Evolutionary conservation across 441 rosid genomes (phyloP), one percentile per base, ranked within the genome.

Genomic region (Erodium texanum): DNA sequence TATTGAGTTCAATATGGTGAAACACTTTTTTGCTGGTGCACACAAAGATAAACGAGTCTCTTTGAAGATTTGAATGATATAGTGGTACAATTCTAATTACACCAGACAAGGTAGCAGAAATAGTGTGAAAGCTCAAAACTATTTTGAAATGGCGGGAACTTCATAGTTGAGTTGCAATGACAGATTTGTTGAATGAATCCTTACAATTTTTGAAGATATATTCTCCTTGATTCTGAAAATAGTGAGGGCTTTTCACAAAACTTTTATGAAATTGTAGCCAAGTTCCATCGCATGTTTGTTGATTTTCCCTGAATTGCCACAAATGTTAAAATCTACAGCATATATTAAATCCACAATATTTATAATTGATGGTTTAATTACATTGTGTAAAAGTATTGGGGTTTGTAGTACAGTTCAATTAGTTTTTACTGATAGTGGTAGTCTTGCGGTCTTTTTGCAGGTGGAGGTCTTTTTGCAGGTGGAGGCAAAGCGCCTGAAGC

Each of bases 401-500:
- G n/a, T n/a, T n/a, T n/a, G n/a, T n/a, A n/a, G n/a, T n/a, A n/a
- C n/a, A n/a, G n/a, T n/a, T n/a, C n/a, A n/a, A n/a, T n/a, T n/a
- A n/a, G 29, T 27, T 27, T 27, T 1, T 27, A 27, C 29, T 27
- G 45, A 7, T 6, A 38, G 1, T 1, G 11, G 45, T 38, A 7
- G 45, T 38, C 29, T 59, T 20, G 14, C n/a, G 8, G 54, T 63
- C 56, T 27, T 65, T 29, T 74, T 69, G 27, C 87, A 85, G 89
- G 80, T 82, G 71, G 89, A 85, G 41, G 20, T 63, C 56, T 27
- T 65, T 29, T 74, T 69, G 27, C 87, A 85, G 89, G 80, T 82
- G 71, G 89, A 85, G 41, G 20, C 79, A 65, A 85, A 85, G 79
- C 79, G 89, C 6, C 79, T 77, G 66, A 82, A 82, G 83, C 77